Evolutionary conservation across 805 yeast genomes (phyloP).

Genomic region (Candida ulmi): DNA sequence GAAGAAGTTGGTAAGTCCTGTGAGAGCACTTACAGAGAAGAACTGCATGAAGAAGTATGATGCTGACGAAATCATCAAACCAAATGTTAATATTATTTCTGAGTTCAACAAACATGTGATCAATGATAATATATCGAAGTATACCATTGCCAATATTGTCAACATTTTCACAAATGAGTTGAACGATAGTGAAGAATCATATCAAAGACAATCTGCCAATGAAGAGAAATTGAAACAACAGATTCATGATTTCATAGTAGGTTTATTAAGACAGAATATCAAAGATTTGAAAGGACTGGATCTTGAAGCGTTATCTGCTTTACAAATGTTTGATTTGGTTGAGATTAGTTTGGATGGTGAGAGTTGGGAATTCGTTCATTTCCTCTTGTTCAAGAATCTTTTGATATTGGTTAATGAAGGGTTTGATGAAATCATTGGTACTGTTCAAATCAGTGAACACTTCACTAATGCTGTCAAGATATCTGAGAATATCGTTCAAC

Average conservation of each 20-base stretch:
- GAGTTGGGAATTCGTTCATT: slow-evolving; percentile 34
- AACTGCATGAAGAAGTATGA: slow-evolving; percentile 4
- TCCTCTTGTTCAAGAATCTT: slow-evolving; percentile 29
- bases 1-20: background rate
- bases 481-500: slow-evolving; percentile 22
- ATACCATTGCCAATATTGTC: slow-evolving; percentile 9
- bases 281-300: slow-evolving; percentile 10
- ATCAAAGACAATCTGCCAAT: background rate
- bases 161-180: slow-evolving; percentile 18
- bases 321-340: slow-evolving; percentile 36
- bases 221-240: slow-evolving; percentile 5
- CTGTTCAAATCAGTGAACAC: slow-evolving; percentile 32
- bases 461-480: slow-evolving; percentile 25
- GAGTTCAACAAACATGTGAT: slow-evolving; percentile 18
- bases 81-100: slow-evolving; percentile 16
- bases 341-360: slow-evolving; percentile 37
- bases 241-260: slow-evolving; percentile 11
- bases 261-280: slow-evolving; percentile 1
- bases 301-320: slow-evolving; percentile 18
- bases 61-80: slow-evolving; percentile 12
- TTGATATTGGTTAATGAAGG: slow-evolving; percentile 23
- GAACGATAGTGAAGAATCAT: background rate
- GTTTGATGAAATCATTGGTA: slow-evolving; percentile 31
- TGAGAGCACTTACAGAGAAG: background rate
- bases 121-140: slow-evolving; percentile 8